Percentiles rank a stretch among this genome's conserved stretches.
These are phyloP conservation scores for Colletotrichum sp. DNA, from an alignment of 2,329 filamentous ascomycete genomes.

Conservation along the genomic window DNA sequence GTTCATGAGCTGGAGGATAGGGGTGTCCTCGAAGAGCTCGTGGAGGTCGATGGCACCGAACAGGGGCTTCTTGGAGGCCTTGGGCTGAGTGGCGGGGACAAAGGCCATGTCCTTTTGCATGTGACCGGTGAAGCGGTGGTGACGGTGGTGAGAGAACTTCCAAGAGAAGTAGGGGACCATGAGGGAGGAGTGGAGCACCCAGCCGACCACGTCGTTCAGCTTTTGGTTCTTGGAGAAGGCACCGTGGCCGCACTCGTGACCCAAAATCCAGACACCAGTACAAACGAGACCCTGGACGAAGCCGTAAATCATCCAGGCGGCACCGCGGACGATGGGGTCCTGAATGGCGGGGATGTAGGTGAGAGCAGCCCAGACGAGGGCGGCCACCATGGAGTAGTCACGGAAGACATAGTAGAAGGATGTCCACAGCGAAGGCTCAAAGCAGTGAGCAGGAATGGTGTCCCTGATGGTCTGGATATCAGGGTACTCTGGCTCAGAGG, in stretches of 20 bases:
- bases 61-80: constrained; percentile 36
- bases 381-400: constrained; percentile 54
- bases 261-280: constrained; percentile 74
- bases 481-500: constrained; percentile 35
- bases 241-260: constrained; percentile 74
- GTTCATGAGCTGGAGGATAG: constrained; percentile 57
- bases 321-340: constrained; percentile 44
- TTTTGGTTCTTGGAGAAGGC: constrained; percentile 63
- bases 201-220: constrained; percentile 68
- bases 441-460: constrained; percentile 67
- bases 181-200: constrained; percentile 68
- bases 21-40: constrained; percentile 68
- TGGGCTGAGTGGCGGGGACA: constrained; percentile 54
- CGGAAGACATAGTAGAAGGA: constrained; percentile 62
- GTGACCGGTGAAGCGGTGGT: constrained; percentile 72
- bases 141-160: constrained; percentile 73
- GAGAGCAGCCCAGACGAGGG: constrained; percentile 55
- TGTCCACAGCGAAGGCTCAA: constrained; percentile 56
- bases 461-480: constrained; percentile 53
- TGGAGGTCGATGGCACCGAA: constrained; percentile 46
- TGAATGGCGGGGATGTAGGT: constrained; percentile 58
- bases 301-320: constrained; percentile 63
- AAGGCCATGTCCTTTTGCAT: constrained; percentile 72
- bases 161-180: constrained; percentile 76
- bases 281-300: constrained; percentile 69